Evolutionary conservation across 257 asterid species (phyloP).

Genomic region (Ilex asprella): DNA sequence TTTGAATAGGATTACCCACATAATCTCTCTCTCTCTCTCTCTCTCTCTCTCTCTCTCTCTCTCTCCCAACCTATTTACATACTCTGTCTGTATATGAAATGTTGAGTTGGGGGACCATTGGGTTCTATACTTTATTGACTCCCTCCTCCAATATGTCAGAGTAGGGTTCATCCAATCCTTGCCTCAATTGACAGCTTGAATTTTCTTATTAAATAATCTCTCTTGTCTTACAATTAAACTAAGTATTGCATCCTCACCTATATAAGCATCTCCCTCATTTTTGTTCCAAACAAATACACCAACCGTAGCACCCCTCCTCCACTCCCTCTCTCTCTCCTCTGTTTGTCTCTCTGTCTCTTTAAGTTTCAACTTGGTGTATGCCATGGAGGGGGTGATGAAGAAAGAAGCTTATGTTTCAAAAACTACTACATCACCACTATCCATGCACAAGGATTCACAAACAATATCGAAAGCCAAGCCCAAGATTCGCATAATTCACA

Average conservation of each 20-base stretch:
- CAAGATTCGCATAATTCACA: slow-evolving; percentile 78
- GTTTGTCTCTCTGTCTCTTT: neutral
- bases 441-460: slow-evolving; percentile 55
- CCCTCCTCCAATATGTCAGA: slow-evolving; percentile 34
- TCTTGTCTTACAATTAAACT: slow-evolving; percentile 6
- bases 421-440: slow-evolving; percentile 26
- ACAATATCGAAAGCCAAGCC: slow-evolving; percentile 58
- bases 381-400: slow-evolving; percentile 36
- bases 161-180: slow-evolving; percentile 47
- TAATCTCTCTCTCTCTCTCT: no score
- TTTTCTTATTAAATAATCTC: slow-evolving; percentile 5
- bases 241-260: neutral
- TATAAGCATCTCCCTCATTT: no score
- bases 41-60: no score
- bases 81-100: no score
- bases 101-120: slow-evolving; percentile 40
- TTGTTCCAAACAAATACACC: slow-evolving; percentile 8
- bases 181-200: slow-evolving; percentile 32
- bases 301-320: slow-evolving; percentile 17
- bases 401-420: slow-evolving; percentile 28
- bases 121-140: slow-evolving; percentile 36
- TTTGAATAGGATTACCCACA: no score
- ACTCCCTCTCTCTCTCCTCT: slow-evolving; percentile 1
- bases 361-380: neutral
- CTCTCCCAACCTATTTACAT: no score